A percentile compares a stretch with the other conserved stretches of the same genome.
These are phyloP conservation scores for Kalanchoe fedtschenkoi DNA, from an alignment of 164 flowering plant species.

Conservation along the genomic window DNA sequence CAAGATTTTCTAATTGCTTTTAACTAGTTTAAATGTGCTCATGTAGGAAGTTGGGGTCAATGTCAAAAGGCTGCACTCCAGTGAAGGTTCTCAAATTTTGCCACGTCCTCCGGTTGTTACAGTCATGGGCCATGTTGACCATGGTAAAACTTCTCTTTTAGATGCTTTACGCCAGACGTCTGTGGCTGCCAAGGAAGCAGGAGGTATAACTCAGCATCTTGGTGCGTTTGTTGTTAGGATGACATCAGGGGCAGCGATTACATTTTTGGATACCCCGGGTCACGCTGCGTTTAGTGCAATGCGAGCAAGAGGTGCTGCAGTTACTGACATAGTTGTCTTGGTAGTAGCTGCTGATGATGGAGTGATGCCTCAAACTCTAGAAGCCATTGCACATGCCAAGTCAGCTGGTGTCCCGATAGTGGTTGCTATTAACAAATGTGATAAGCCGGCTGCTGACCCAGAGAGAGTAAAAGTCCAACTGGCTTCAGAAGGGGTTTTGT, in stretches of 20 bases:
- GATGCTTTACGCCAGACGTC: constrained; percentile 89
- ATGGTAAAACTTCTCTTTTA: constrained; percentile 90
- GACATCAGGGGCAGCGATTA: constrained; percentile 79
- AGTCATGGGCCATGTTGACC: constrained; percentile 98
- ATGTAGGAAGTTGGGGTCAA: constrained; percentile 70
- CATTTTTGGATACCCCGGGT: constrained; percentile 93
- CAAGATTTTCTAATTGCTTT: background rate
- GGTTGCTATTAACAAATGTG: constrained; percentile 89
- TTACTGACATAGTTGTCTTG: constrained; percentile 83
- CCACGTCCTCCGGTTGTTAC: constrained; percentile 82
- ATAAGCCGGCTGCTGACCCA: constrained; percentile 82
- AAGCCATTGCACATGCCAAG: constrained; percentile 83
- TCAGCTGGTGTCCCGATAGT: constrained; percentile 84
- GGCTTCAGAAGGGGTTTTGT: constrained; percentile 63
- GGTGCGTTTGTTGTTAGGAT: constrained; percentile 87
- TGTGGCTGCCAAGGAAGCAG: constrained; percentile 83
- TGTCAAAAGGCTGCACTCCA: constrained; percentile 59
- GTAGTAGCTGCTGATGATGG: constrained; percentile 99
- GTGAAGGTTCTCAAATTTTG: constrained; percentile 50
- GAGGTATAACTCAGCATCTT: constrained; percentile 91
- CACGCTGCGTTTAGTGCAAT: constrained; percentile 98
- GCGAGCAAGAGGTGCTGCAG: constrained; percentile 95
- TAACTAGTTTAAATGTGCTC: background rate
- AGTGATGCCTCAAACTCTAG: constrained; percentile 91
- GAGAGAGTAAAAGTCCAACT: constrained; percentile 76